These are phyloP conservation scores for Fusarium circinatum DNA, from an alignment of 2,329 filamentous ascomycete genomes.

Conservation along the genomic window DNA sequence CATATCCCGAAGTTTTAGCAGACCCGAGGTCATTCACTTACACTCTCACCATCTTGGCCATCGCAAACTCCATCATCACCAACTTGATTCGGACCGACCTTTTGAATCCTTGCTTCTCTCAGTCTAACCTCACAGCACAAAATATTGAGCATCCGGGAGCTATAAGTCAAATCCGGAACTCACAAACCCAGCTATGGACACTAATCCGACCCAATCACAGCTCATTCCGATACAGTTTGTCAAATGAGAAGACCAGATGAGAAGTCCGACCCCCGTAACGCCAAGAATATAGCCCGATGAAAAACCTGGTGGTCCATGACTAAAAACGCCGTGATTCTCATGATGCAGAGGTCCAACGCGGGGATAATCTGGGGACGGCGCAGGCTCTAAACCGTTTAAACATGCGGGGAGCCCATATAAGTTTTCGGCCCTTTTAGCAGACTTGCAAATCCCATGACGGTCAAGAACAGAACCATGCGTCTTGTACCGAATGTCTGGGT, in stretches of 20 bases:
- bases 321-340: background rate
- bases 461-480: background rate
- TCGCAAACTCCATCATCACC: conserved; percentile 2
- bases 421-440: conserved; percentile 31
- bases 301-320: background rate
- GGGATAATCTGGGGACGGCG: conserved; percentile 34
- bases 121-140: background rate
- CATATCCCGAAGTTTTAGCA: background rate
- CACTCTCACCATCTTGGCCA: background rate
- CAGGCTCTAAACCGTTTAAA: conserved; percentile 29
- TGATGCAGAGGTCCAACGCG: conserved; percentile 8
- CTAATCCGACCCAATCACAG: conserved; percentile 3
- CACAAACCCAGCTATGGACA: background rate
- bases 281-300: conserved; percentile 1
- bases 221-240: background rate
- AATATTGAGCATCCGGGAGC: background rate
- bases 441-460: conserved; percentile 22
- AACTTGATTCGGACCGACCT: conserved; percentile 26
- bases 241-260: background rate
- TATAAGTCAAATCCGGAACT: background rate
- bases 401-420: conserved; percentile 23
- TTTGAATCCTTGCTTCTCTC: background rate
- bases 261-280: background rate
- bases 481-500: background rate
- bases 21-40: background rate